Evolutionary conservation across 2,329 filamentous ascomycete genomes (phyloP).

Genomic region (Penicillium aurantiogriseum): DNA sequence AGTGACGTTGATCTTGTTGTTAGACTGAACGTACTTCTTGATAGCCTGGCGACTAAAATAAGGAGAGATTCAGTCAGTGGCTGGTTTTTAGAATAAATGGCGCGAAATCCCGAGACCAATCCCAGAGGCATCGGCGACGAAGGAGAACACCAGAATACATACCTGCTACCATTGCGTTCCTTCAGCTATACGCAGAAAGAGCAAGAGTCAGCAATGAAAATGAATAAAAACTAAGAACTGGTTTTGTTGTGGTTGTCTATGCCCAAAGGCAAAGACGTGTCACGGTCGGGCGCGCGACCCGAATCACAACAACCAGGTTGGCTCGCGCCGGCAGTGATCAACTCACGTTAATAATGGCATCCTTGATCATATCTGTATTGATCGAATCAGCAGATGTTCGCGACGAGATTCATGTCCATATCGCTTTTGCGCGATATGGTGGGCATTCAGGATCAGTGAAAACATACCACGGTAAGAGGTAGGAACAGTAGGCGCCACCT

Average conservation of each 20-base stretch:
- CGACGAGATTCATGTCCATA: conserved; percentile 47
- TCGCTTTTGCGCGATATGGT: conserved; percentile 47
- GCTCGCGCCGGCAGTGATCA: conserved; percentile 49
- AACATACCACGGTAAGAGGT: conserved; percentile 66
- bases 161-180: conserved; percentile 69
- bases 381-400: conserved; percentile 54
- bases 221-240: conserved; percentile 22
- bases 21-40: conserved; percentile 72
- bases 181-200: conserved; percentile 57
- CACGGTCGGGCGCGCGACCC: conserved; percentile 41
- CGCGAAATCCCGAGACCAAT: conserved; percentile 23
- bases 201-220: conserved; percentile 48
- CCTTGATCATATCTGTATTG: conserved; percentile 67
- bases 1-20: conserved; percentile 62
- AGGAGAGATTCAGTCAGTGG: conserved; percentile 33
- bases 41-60: conserved; percentile 63
- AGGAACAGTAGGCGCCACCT: conserved; percentile 52
- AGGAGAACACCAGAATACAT: conserved; percentile 42
- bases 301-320: conserved; percentile 37
- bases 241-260: conserved; percentile 26
- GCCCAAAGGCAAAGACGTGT: conserved; percentile 31
- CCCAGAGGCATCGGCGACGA: conserved; percentile 17
- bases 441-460: conserved; percentile 44
- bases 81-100: conserved; percentile 22
- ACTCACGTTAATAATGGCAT: conserved; percentile 69